These are phyloP conservation scores for Colletotrichum siamense DNA, from an alignment of 2,329 filamentous ascomycete genomes.

Conservation along the genomic window DNA sequence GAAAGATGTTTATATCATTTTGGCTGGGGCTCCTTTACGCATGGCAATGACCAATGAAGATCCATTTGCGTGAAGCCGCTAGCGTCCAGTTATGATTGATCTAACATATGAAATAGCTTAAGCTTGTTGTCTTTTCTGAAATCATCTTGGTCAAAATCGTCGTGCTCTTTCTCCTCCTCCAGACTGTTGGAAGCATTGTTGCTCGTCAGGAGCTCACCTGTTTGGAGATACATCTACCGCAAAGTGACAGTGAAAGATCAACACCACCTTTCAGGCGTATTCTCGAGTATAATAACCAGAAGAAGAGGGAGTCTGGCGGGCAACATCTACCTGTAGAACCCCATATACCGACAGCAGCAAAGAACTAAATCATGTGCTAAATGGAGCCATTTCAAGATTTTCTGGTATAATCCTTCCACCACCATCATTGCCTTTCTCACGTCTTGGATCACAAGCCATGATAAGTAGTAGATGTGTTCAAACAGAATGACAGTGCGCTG, in stretches of 20 bases:
- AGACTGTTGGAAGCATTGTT: neutral
- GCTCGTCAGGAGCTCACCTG: neutral
- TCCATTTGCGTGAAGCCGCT: neutral
- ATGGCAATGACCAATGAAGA: neutral
- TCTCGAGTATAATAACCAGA: neutral
- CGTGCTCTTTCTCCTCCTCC: neutral
- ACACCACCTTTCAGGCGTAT: neutral
- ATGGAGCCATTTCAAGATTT: neutral
- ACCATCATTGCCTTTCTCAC: fast-evolving
- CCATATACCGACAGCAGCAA: neutral
- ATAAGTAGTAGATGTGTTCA: neutral
- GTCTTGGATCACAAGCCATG: fast-evolving
- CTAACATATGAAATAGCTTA: fast-evolving
- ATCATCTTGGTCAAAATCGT: fast-evolving
- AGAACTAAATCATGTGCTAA: fast-evolving
- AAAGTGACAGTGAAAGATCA: neutral
- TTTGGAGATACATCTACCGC: neutral
- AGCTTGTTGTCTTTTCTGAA: fast-evolving
- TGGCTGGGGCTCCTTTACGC: neutral
- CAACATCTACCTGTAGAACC: neutral
- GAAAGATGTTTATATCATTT: too few species aligned
- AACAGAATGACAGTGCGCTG: neutral
- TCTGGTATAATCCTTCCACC: neutral
- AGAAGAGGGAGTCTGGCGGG: fast-evolving
- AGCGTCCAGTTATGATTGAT: neutral